Conservation (phyloP, 2,329 filamentous ascomycete species). For the Cytospora leucostoma region DNA sequence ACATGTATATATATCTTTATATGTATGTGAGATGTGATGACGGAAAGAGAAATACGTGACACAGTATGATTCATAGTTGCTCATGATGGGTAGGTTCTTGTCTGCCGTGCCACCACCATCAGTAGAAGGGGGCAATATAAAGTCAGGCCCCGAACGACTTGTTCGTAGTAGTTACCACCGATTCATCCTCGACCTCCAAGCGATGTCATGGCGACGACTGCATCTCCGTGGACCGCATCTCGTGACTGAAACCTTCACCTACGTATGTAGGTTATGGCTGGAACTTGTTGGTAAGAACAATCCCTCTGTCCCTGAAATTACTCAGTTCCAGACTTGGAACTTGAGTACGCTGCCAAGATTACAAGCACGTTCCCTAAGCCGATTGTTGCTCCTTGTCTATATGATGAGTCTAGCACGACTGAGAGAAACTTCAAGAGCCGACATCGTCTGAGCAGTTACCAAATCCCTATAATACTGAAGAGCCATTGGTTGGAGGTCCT, state of each 20-base stretch:
- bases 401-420: slow-evolving; percentile 16
- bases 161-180: neutral
- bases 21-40: too few relatives aligned
- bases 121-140: neutral
- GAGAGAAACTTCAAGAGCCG: slow-evolving; percentile 20
- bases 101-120: neutral
- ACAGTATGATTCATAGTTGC: slow-evolving; percentile 19
- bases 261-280: neutral
- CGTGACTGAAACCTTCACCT: too few relatives aligned
- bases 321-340: neutral
- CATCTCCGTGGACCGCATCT: too few relatives aligned
- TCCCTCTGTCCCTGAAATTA: neutral
- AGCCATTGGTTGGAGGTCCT: too few relatives aligned
- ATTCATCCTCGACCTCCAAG: neutral
- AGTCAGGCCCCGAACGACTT: too few relatives aligned
- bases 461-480: neutral
- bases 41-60: neutral
- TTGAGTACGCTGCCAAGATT: slow-evolving; percentile 1
- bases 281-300: neutral
- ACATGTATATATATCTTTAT: neutral
- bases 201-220: neutral
- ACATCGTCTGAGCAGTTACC: slow-evolving; percentile 25
- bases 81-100: slow-evolving; percentile 8
- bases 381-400: slow-evolving; percentile 19
- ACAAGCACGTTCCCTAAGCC: slow-evolving; percentile 22